These are phyloP conservation scores for Cicer bijugum DNA, from an alignment of 306 rosid genomes.

Conservation along the genomic window DNA sequence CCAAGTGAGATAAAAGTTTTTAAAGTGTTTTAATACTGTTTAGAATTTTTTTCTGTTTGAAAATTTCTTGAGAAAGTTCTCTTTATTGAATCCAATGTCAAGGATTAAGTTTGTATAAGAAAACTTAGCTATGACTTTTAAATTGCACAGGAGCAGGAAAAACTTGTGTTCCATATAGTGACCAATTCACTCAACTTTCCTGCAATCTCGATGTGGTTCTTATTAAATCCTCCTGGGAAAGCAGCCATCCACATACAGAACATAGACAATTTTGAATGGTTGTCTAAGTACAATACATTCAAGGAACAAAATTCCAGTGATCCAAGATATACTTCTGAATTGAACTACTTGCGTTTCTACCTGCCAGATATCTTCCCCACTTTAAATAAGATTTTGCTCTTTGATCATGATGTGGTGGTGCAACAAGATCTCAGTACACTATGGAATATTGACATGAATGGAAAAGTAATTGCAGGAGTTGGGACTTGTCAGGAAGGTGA, in stretches of 20 bases:
- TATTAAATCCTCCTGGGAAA: constrained; percentile 80
- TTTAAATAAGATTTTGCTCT: constrained; percentile 70
- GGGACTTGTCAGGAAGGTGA: constrained; percentile 71
- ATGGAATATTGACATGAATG: constrained; percentile 74
- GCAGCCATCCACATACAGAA: constrained; percentile 79
- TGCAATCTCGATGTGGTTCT: constrained; percentile 93
- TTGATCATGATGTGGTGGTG: constrained; percentile 97
- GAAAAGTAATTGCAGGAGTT: constrained; percentile 79
- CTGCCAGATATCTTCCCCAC: constrained; percentile 80
- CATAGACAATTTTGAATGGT: constrained; percentile 70
- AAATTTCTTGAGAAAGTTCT: constrained; percentile 9
- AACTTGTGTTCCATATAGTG: constrained; percentile 87
- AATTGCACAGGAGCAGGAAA: constrained; percentile 81
- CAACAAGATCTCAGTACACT: constrained; percentile 75
- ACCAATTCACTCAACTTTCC: constrained; percentile 88
- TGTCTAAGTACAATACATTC: constrained; percentile 58
- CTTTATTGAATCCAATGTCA: constrained; percentile 3
- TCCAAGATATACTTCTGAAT: constrained; percentile 82
- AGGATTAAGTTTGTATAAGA: constrained; percentile 24
- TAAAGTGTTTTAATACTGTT: background rate
- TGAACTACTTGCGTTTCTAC: constrained; percentile 92
- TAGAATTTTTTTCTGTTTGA: background rate
- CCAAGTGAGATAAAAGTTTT: background rate
- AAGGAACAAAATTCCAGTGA: constrained; percentile 57
- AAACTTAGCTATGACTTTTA: constrained; percentile 41